Base-by-base conservation (phyloP, 352 stramenopile genomes). In the Phytopythium kandeliae region DNA sequence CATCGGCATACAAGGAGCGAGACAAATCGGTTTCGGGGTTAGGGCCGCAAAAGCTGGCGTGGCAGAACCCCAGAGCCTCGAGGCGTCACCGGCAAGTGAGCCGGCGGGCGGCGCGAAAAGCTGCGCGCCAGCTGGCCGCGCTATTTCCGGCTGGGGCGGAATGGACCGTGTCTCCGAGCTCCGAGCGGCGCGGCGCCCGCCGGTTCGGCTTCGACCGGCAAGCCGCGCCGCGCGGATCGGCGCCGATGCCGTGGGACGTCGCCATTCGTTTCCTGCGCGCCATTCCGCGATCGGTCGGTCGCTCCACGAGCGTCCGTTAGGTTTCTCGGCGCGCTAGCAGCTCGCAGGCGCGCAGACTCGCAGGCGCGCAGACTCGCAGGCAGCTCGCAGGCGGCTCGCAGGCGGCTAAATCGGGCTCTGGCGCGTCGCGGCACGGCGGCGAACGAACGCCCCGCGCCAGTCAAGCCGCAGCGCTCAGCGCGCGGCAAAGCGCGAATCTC, bases 271-370 rank as follows among this genome's bases (percentile, higher is more conserved):
- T 33, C 24, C 15, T 21, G 22, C 40, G n/a, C 28, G 25, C 26
- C 43, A 49, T 49, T 49, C 25, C 19, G 26, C 43, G 43, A 49
- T 49, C 43, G 43, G 28, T 37, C 43, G 43, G n/a, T n/a, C 25
- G 25, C 19, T n/a, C 33, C 43, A 4, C 22, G 22, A 31, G 40
- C 12, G 40, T 46, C 40, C 40, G 40, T 46, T 46, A 24, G 13
- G 15, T 13, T 30, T 21, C 7, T 45, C 25, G 16, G 22, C 38
- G 21, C 21, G 19, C 26, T 30, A 33, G 17, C 17, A 22, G 13
- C 34, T 37, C 34, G 33, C 35, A 7, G 38, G n/a, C 38, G 38
- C 38, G 17, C 38, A 16, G 12, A 3, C 10, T 7, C 6, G 11
- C 37, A 31, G 19, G 21, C n/a, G 37, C 37, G 37, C 8, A 6